Conservation (phyloP, 2,329 filamentous ascomycete genomes). For the Fusarium sp. region DNA sequence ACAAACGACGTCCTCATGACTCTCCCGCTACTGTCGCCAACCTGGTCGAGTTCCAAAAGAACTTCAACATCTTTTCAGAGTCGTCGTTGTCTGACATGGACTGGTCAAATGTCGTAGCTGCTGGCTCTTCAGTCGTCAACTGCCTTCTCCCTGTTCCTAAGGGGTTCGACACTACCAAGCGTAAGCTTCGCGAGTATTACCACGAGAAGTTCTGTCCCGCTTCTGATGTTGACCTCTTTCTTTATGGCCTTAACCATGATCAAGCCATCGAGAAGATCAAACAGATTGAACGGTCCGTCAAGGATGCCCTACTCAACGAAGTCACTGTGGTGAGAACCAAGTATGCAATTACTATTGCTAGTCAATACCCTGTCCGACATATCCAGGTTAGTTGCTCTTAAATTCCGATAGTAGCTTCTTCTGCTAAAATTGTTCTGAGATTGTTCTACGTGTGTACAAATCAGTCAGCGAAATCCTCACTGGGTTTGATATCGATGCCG, state of each 20-base stretch:
- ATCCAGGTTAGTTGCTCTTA: slow-evolving; percentile 63
- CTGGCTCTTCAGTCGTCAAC: slow-evolving; percentile 84
- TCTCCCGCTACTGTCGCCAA: slow-evolving; percentile 75
- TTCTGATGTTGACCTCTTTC: slow-evolving; percentile 87
- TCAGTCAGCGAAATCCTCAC: slow-evolving; percentile 86
- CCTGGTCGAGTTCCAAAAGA: slow-evolving; percentile 77
- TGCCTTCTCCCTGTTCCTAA: slow-evolving; percentile 77
- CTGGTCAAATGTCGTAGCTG: slow-evolving; percentile 85
- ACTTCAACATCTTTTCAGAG: slow-evolving; percentile 86
- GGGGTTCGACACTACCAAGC: slow-evolving; percentile 70
- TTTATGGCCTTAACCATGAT: slow-evolving; percentile 82
- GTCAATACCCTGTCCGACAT: slow-evolving; percentile 84
- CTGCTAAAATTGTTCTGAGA: slow-evolving; percentile 57
- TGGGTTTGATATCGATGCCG: slow-evolving; percentile 89
- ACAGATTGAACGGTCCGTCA: slow-evolving; percentile 79
- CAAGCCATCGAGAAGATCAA: slow-evolving; percentile 86
- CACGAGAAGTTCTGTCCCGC: slow-evolving; percentile 84
- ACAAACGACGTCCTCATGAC: slow-evolving; percentile 70
- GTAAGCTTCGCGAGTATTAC: slow-evolving; percentile 76
- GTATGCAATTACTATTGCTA: slow-evolving; percentile 86
- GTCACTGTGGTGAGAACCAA: slow-evolving; percentile 87
- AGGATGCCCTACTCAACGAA: slow-evolving; percentile 82
- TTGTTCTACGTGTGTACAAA: slow-evolving; percentile 87
- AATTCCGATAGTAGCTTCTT: background rate
- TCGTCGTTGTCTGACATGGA: slow-evolving; percentile 79